phyloP scores from a whole-genome alignment of 139 green algal species.

The Tetradesmus lagerheimii region DNA sequence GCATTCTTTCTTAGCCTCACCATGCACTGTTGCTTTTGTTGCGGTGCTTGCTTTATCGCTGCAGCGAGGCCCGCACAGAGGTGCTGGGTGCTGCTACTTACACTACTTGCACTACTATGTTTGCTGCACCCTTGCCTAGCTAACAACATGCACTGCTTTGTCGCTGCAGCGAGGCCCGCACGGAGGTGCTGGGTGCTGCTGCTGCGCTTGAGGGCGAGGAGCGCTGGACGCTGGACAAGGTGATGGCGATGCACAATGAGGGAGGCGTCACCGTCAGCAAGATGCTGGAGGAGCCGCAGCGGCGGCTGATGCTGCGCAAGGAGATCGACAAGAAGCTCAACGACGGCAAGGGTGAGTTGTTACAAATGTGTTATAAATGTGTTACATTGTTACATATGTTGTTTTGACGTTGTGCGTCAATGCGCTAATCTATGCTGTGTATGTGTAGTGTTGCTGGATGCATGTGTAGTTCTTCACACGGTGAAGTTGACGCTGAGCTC shows the following conservation, averaged over 20 bases:
- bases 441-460: no score
- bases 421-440: not conserved
- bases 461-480: no score
- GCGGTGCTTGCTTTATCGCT: not conserved
- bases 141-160: not conserved
- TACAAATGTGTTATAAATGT: not conserved
- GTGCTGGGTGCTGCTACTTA: conserved; percentile 48
- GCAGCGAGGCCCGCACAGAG: conserved; percentile 48
- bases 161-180: conserved; percentile 32
- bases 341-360: conserved; percentile 56
- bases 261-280: conserved; percentile 81
- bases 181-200: conserved; percentile 52
- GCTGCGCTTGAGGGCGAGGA: conserved; percentile 54
- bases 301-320: conserved; percentile 83
- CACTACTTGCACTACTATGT: no score
- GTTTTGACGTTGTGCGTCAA: not conserved
- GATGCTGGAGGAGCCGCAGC: conserved; percentile 77
- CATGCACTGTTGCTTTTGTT: not conserved
- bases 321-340: conserved; percentile 78
- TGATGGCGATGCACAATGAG: conserved; percentile 65
- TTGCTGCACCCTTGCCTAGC: not conserved
- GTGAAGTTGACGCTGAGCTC: not conserved
- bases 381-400: not conserved
- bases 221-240: conserved; percentile 38
- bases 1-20: not conserved